Evolutionary conservation across 441 rosid genomes (phyloP).

Genomic region (Populus hybrid): DNA sequence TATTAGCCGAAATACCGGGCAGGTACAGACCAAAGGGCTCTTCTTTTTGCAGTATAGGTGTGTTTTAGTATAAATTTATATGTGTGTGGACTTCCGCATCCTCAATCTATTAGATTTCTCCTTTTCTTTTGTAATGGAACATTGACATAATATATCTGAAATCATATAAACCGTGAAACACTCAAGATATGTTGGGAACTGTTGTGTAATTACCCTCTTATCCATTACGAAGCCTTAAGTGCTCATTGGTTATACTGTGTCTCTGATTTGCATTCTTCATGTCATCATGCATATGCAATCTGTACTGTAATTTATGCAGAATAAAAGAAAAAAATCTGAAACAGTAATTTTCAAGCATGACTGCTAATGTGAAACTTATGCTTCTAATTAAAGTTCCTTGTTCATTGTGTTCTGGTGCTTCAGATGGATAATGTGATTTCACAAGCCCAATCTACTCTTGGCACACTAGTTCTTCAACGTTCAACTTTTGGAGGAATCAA

Average conservation of each 20-base stretch:
- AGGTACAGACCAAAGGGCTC: conserved; percentile 41
- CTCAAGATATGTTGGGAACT: not conserved
- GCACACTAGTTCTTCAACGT: conserved; percentile 78
- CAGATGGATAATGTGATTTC: conserved; percentile 95
- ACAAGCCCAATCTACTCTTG: conserved; percentile 92
- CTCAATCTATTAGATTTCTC: not conserved
- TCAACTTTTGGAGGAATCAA: conserved; percentile 93
- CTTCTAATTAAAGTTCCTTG: conserved; percentile 7
- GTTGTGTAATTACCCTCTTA: not conserved
- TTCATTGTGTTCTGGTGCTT: conserved; percentile 19
- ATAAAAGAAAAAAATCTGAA: not conserved
- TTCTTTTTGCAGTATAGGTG: not conserved
- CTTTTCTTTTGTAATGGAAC: not conserved
- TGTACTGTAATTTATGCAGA: not conserved
- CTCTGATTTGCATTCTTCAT: not conserved
- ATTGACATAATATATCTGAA: not conserved
- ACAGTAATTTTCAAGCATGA: not conserved
- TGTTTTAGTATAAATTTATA: not conserved
- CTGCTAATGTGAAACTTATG: not conserved
- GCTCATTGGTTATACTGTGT: not conserved
- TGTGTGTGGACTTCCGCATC: not conserved
- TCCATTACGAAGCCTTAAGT: not conserved
- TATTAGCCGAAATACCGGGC: conserved; percentile 79
- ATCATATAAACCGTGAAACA: not conserved
- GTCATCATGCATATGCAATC: not conserved